phyloP scores from a whole-genome alignment of 1,284 basidiomycete species.

The Cryptococcus sp. region DNA sequence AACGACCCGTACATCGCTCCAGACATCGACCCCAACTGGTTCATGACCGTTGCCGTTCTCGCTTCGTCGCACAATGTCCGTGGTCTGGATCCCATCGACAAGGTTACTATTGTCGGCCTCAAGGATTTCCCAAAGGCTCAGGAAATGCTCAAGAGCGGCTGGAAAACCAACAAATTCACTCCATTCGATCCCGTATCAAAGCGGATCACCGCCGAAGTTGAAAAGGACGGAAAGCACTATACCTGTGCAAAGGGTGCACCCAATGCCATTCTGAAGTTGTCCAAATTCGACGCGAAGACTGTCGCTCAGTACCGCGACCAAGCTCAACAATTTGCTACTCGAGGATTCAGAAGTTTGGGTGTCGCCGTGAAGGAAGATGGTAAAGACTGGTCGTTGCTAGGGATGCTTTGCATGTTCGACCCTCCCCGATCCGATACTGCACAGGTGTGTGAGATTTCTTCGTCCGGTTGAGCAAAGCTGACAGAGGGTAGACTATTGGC shows the following conservation, averaged over 20 bases:
- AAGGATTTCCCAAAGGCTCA: constrained; percentile 60
- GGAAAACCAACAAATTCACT: constrained; percentile 60
- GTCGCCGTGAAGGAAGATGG: constrained; percentile 59
- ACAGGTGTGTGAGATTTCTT: constrained; percentile 22
- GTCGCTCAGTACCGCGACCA: constrained; percentile 55
- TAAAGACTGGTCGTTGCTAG: constrained; percentile 58
- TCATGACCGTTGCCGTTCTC: constrained; percentile 59
- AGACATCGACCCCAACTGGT: constrained; percentile 56
- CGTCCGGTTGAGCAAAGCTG: neutral
- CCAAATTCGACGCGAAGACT: constrained; percentile 52
- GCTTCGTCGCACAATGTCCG: constrained; percentile 62
- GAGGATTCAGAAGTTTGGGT: constrained; percentile 61
- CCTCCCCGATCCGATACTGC: constrained; percentile 60
- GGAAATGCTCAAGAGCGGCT: constrained; percentile 57
- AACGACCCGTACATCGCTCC: constrained; percentile 58
- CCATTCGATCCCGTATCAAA: constrained; percentile 63
- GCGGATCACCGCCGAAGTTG: constrained; percentile 61
- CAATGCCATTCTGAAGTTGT: constrained; percentile 60
- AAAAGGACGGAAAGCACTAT: constrained; percentile 58
- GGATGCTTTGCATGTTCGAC: constrained; percentile 56
- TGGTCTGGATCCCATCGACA: constrained; percentile 61
- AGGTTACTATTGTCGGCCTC: constrained; percentile 59
- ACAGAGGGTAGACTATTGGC: constrained; percentile 53
- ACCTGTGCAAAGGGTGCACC: constrained; percentile 61
- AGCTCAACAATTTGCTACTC: constrained; percentile 56